Evolutionary conservation across 208 protist species (phyloP).

Genomic region (Acanthamoeba culbertsoni): DNA sequence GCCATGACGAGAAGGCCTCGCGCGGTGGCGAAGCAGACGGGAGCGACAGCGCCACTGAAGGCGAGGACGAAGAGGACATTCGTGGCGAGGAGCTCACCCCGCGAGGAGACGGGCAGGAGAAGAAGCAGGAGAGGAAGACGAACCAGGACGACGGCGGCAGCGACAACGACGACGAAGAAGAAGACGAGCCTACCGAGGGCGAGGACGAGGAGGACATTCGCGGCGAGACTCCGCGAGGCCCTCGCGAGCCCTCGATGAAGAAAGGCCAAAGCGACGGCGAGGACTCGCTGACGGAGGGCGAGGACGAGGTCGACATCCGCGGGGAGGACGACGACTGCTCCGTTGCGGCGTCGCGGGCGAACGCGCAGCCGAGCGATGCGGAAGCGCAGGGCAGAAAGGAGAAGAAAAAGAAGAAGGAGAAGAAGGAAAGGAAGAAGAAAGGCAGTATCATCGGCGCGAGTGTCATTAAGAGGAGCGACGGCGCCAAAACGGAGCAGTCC

Average conservation of each 20-base stretch:
- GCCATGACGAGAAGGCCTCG: not conserved
- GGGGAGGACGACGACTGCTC: not conserved
- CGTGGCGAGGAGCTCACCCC: not conserved
- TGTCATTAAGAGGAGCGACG: not conserved
- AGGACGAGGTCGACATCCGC: not conserved
- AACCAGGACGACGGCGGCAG: not conserved
- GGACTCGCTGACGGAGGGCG: not conserved
- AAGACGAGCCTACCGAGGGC: not conserved
- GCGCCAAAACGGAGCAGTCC: not conserved
- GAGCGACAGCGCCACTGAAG: not conserved
- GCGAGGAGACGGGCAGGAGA: not conserved
- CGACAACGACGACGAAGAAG: not conserved
- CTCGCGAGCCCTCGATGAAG: not conserved
- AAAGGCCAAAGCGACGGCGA: not conserved
- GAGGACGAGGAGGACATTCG: slow-evolving; percentile 12
- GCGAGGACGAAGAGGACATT: not conserved
- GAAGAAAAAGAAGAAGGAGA: not conserved
- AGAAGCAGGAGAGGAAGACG: not conserved
- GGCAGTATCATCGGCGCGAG: not conserved
- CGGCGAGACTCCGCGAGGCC: not conserved
- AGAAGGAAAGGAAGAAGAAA: not conserved
- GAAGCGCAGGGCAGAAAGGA: not conserved
- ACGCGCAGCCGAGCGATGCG: not conserved
- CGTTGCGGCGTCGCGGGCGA: not conserved
- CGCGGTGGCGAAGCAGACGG: not conserved